phyloP scores from a whole-genome alignment of 768 basidiomycete genomes.

The Termitomyces eurrhizus region DNA sequence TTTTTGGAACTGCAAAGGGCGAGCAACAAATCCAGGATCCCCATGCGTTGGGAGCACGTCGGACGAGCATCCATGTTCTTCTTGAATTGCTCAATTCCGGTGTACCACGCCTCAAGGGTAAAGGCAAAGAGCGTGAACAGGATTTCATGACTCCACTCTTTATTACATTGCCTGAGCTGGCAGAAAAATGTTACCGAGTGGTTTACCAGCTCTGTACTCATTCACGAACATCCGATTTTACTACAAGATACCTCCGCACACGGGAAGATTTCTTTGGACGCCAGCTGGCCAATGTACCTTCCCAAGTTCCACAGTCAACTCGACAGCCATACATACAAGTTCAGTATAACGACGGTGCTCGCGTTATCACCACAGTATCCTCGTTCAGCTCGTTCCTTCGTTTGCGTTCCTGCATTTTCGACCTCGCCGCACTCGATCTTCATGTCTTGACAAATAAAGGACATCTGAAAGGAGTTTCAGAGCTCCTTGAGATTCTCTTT shows the following conservation, averaged over 20 bases:
- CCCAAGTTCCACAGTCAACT: conserved; percentile 47
- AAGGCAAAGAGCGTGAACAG: conserved; percentile 35
- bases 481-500: conserved; percentile 80
- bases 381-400: conserved; percentile 75
- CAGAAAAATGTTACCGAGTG: conserved; percentile 82
- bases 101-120: conserved; percentile 52
- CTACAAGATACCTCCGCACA: conserved; percentile 82
- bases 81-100: conserved; percentile 74
- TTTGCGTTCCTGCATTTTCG: conserved; percentile 79
- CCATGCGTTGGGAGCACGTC: conserved; percentile 62
- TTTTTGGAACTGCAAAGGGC: conserved; percentile 63
- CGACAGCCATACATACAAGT: conserved; percentile 56
- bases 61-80: conserved; percentile 77
- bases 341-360: conserved; percentile 66
- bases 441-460: conserved; percentile 81
- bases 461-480: conserved; percentile 66
- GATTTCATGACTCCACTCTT: conserved; percentile 49
- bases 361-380: conserved; percentile 62
- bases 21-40: conserved; percentile 76
- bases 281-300: conserved; percentile 77
- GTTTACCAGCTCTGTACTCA: conserved; percentile 88
- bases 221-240: conserved; percentile 73
- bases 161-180: conserved; percentile 64
- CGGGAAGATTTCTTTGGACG: conserved; percentile 86
- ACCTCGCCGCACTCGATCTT: conserved; percentile 83